These are phyloP conservation scores for Sporisorium sorghi DNA, from an alignment of 1,284 basidiomycete genomes.

Conservation along the genomic window DNA sequence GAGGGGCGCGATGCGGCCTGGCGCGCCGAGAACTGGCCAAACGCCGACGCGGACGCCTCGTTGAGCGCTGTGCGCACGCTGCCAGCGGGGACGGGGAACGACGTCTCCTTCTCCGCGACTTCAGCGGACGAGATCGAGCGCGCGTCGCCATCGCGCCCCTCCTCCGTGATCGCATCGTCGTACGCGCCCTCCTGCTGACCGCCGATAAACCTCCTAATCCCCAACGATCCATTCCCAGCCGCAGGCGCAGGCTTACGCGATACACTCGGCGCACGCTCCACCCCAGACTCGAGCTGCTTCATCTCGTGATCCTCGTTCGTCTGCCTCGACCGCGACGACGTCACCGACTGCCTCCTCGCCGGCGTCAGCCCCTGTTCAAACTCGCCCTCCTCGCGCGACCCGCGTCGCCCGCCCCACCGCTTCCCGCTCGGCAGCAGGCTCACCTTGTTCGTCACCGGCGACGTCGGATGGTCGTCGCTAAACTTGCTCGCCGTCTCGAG, in stretches of 20 bases:
- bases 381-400: conserved; percentile 32
- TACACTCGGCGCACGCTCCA: conserved; percentile 11
- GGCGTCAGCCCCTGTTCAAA: conserved; percentile 17
- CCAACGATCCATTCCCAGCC: conserved; percentile 24
- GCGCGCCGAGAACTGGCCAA: conserved; percentile 11
- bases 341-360: conserved; percentile 28
- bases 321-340: conserved; percentile 26
- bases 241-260: conserved; percentile 5
- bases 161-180: conserved; percentile 51
- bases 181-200: conserved; percentile 5
- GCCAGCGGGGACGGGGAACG: neutral
- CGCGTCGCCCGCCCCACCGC: conserved; percentile 27
- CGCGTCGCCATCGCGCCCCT: conserved; percentile 22
- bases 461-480: conserved; percentile 38
- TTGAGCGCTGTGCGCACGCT: conserved; percentile 4
- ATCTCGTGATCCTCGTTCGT: conserved; percentile 54
- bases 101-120: conserved; percentile 23
- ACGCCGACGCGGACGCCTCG: conserved; percentile 20
- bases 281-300: conserved; percentile 38
- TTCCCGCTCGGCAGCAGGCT: conserved; percentile 36
- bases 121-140: conserved; percentile 16
- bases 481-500: conserved; percentile 43
- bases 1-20: conserved; percentile 21
- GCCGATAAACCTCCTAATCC: conserved; percentile 44
- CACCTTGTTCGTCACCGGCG: conserved; percentile 41